A percentile compares a stretch with the other conserved stretches of the same genome.
phyloP scores from a whole-genome alignment of 257 asterid genomes.

The Parsonsia alboflavescens region DNA sequence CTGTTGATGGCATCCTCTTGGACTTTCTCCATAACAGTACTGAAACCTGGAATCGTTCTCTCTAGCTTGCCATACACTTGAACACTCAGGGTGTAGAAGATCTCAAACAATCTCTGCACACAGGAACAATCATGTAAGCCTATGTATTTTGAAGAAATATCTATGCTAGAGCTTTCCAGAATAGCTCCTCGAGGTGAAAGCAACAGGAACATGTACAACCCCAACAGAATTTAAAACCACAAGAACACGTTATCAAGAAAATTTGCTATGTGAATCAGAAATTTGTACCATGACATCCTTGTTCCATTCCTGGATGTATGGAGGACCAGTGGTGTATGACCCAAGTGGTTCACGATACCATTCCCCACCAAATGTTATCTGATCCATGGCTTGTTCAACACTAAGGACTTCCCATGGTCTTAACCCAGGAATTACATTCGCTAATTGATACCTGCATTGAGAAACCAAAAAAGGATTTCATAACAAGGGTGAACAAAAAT shows the following conservation, averaged over 20 bases:
- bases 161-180: neutral
- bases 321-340: slow-evolving; percentile 86
- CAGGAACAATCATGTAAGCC: neutral
- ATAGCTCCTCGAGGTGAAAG: neutral
- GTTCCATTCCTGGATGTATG: slow-evolving; percentile 66
- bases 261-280: neutral
- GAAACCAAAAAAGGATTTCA: neutral
- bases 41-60: slow-evolving; percentile 60
- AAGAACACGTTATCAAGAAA: neutral
- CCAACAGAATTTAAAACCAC: neutral
- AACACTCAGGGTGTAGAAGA: slow-evolving; percentile 41
- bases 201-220: neutral
- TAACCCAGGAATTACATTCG: slow-evolving; percentile 70
- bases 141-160: neutral
- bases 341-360: slow-evolving; percentile 95
- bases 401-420: slow-evolving; percentile 99
- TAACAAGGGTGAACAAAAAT: neutral
- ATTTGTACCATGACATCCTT: slow-evolving; percentile 44
- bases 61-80: slow-evolving; percentile 36
- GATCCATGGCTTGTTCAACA: slow-evolving; percentile 96
- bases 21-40: slow-evolving; percentile 40
- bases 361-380: slow-evolving; percentile 65
- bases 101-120: slow-evolving; percentile 43
- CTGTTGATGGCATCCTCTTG: slow-evolving; percentile 34
- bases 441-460: slow-evolving; percentile 51